Evolutionary conservation across 2,329 filamentous ascomycete genomes (phyloP), one percentile per base, ranked within the genome.

Genomic region (Pseudogymnoascus sp.): DNA sequence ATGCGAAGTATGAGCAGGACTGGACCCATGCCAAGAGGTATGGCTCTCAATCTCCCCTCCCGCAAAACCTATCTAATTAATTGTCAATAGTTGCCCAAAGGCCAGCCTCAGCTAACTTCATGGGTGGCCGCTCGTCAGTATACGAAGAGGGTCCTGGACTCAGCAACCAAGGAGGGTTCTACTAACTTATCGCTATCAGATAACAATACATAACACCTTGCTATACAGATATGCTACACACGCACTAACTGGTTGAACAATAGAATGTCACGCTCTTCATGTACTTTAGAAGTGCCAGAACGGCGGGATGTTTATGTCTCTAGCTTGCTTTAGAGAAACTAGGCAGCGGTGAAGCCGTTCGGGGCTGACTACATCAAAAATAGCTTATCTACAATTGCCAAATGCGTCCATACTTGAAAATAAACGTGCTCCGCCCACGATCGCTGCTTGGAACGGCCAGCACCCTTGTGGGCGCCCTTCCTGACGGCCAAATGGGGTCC

Each of bases 51-150:
- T 34, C n/a, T 34, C 8, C 14, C 50, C 25, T 8, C 11, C 11
- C 10, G 10, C n/a, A 34, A 34, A 56, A 18, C 16, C n/a, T 34
- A 34, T 56, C 50, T 34, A 21, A 56, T 18, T 40, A 25, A 11
- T 23, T 42, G 4, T 60, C 38, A 38, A 38, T 40, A 60, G 59
- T 60, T 28, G 59, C 59, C 31, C 59, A 60, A 42, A 38, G 59
- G 59, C 59, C 59, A 31, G 21, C 21, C 14, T 40, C 59, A 7
- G n/a, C 59, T 16, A 25, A 12, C 23, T 60, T 60, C 23, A 23
- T 42, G 34, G 59, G 59, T 40, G 59, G 59, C 12, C 59, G 59
- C 8, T 18, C 46, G 18, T 56, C 50, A 11, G 50, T 34, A 28
- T 56, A 56, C 14, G 50, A 28, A 34, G 50, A 5, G 50, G 50